Evolutionary conservation across 2,329 filamentous ascomycete species (phyloP).

Genomic region (Polytolypa hystricis): DNA sequence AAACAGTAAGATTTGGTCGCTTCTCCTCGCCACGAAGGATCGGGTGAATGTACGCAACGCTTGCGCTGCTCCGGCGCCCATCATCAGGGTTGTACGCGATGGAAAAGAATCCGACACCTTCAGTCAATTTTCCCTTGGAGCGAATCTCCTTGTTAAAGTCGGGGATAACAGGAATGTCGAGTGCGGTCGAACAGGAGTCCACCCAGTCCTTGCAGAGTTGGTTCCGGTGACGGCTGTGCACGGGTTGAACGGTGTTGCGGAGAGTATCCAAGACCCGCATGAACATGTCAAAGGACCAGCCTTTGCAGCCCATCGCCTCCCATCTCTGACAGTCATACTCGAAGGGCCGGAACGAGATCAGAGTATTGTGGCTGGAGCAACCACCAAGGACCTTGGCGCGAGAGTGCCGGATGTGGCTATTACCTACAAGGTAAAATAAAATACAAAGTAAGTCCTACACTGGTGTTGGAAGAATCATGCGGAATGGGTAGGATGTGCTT

Average conservation of each 20-base stretch:
- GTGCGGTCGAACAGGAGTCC: slow-evolving; percentile 62
- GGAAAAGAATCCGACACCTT: slow-evolving; percentile 81
- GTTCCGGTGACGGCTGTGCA: slow-evolving; percentile 75
- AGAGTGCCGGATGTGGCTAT: slow-evolving; percentile 84
- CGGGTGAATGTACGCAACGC: slow-evolving; percentile 86
- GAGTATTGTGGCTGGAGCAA: slow-evolving; percentile 86
- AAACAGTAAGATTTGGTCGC: slow-evolving; percentile 69
- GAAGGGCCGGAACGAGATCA: slow-evolving; percentile 87
- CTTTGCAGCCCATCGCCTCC: slow-evolving; percentile 69
- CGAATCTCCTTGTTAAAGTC: slow-evolving; percentile 84
- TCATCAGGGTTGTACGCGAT: slow-evolving; percentile 86
- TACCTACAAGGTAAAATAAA: slow-evolving; percentile 44
- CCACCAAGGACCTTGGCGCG: slow-evolving; percentile 85
- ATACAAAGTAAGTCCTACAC: slow-evolving; percentile 6
- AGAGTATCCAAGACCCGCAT: slow-evolving; percentile 72
- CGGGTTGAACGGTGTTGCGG: slow-evolving; percentile 81
- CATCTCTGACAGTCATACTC: slow-evolving; percentile 79
- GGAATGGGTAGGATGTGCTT: too few species aligned
- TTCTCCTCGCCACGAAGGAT: slow-evolving; percentile 75
- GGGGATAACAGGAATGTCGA: slow-evolving; percentile 68
- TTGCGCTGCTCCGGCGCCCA: slow-evolving; percentile 71
- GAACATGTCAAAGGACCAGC: slow-evolving; percentile 79
- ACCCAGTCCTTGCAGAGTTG: slow-evolving; percentile 90
- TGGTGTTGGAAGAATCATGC: too few species aligned
- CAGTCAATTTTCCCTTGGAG: slow-evolving; percentile 57